These are phyloP conservation scores for Takashimella koratensis DNA, from an alignment of 1,284 basidiomycete species.

Conservation along the genomic window DNA sequence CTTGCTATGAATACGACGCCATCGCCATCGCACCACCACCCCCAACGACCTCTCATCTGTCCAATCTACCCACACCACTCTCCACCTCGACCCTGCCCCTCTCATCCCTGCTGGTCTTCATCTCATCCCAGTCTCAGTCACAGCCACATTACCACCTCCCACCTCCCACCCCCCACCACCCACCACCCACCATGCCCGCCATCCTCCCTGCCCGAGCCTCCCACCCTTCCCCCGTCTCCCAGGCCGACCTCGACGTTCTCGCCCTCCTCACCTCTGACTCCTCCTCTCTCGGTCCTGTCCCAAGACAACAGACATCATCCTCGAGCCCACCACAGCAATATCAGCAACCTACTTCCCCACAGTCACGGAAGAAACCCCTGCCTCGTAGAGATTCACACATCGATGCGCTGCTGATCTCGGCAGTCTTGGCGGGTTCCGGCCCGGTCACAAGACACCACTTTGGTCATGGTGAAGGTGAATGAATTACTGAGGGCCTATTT, in stretches of 20 bases:
- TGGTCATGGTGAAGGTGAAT: slow-evolving; percentile 41
- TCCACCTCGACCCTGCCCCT: neutral
- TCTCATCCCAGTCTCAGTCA: too few relatives aligned
- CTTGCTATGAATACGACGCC: too few relatives aligned
- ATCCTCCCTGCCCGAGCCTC: slow-evolving; percentile 5
- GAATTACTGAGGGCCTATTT: too few relatives aligned
- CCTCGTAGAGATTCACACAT: slow-evolving; percentile 21
- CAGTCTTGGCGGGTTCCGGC: slow-evolving; percentile 45
- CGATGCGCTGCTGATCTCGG: slow-evolving; percentile 45
- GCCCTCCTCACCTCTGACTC: slow-evolving; percentile 36
- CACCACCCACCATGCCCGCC: slow-evolving; percentile 5
- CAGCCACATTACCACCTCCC: too few relatives aligned
- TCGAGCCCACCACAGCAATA: neutral
- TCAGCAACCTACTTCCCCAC: slow-evolving; percentile 14
- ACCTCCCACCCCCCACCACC: slow-evolving; percentile 23
- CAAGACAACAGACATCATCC: neutral
- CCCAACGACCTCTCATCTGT: too few relatives aligned
- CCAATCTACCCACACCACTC: too few relatives aligned
- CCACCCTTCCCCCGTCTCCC: slow-evolving; percentile 13
- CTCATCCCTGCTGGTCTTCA: too few relatives aligned
- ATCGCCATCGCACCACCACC: neutral
- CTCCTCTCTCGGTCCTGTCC: slow-evolving; percentile 10
- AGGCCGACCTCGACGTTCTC: slow-evolving; percentile 43
- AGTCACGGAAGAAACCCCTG: slow-evolving; percentile 16
- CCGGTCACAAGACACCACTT: slow-evolving; percentile 46